Evolutionary conservation across 768 basidiomycete species (phyloP), one percentile per base, ranked within the genome.

Genomic region (Phaffia tasmanica): DNA sequence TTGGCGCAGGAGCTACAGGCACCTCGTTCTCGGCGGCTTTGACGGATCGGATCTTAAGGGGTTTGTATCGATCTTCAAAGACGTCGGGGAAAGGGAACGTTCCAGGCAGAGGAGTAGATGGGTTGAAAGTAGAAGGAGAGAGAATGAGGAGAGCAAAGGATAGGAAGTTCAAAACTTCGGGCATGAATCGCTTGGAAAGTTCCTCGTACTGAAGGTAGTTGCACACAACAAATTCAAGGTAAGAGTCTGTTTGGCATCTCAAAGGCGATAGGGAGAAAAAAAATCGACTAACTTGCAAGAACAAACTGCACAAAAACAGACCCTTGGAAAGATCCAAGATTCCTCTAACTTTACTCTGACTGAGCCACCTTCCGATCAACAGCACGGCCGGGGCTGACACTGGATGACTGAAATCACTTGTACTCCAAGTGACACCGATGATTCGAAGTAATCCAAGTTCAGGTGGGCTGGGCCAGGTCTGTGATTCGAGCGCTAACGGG

Each of bases 321-420:
- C 95, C 95, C 63, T 86, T 86, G 1, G 86, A 81, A 59, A 97
- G 73, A 76, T 99, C 92, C 21, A 76, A 69, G 19, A 88, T 73
- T 15, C 83, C 83, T 60, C 93, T 82, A 1, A 98, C 81, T 4
- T 91, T 85, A 63, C 84, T 82, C 32, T 99, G 80, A 9, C 86
- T 86, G 21, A 99, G 85, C 74, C 97, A 98, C 56, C 90, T 86
- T 0, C 88, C 89, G 80, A 95, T 88, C 63, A 98, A 81, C 21
- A 98, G 77, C 59, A 90, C 83, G 0, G 92, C 83, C 0, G 92
- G 89, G 0, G 89, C 87, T 23, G 90, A 79, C 56, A 98, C 91
- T 0, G 85, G 83, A 76, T 99, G 93, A 61, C 85, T 86, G 77
- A 94, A 82, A 77, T 99, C 95, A 74, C 90, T 94, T 2, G 92